Evolutionary conservation across 768 basidiomycete species (phyloP).

Genomic region (Dacryopinax primogenitus): DNA sequence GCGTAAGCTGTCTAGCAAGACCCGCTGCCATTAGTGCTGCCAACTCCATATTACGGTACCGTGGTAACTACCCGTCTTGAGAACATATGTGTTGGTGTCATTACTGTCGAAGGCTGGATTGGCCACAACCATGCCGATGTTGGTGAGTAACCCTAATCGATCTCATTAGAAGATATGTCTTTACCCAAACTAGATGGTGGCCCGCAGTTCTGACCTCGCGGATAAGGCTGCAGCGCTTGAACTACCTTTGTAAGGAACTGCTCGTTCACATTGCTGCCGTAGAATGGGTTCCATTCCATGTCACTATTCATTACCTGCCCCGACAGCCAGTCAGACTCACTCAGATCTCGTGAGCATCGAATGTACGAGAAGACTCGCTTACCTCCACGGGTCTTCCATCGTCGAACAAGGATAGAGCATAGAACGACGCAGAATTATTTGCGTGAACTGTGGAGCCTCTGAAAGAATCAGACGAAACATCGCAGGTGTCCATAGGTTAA

Average conservation of each 20-base stretch:
- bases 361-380: conserved; percentile 11
- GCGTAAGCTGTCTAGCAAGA: conserved; percentile 29
- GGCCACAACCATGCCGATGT: conserved; percentile 37
- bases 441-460: conserved; percentile 11
- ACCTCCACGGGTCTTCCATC: conserved; percentile 34
- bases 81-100: conserved; percentile 30
- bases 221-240: conserved; percentile 34
- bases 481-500: background rate
- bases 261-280: conserved; percentile 30
- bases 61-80: conserved; percentile 30
- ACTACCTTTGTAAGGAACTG: conserved; percentile 29
- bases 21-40: conserved; percentile 37
- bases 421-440: conserved; percentile 27
- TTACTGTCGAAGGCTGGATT: conserved; percentile 37
- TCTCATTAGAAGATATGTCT: background rate
- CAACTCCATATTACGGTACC: conserved; percentile 32
- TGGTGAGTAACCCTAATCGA: conserved; percentile 31
- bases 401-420: conserved; percentile 30
- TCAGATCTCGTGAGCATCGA: conserved; percentile 4
- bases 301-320: conserved; percentile 34
- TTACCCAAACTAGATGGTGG: background rate
- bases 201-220: conserved; percentile 31
- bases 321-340: too few species aligned
- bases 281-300: conserved; percentile 33
- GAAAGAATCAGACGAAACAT: conserved; percentile 2